Conservation (phyloP, 768 basidiomycete genomes). For the Rhodotorula taiwanensis region DNA sequence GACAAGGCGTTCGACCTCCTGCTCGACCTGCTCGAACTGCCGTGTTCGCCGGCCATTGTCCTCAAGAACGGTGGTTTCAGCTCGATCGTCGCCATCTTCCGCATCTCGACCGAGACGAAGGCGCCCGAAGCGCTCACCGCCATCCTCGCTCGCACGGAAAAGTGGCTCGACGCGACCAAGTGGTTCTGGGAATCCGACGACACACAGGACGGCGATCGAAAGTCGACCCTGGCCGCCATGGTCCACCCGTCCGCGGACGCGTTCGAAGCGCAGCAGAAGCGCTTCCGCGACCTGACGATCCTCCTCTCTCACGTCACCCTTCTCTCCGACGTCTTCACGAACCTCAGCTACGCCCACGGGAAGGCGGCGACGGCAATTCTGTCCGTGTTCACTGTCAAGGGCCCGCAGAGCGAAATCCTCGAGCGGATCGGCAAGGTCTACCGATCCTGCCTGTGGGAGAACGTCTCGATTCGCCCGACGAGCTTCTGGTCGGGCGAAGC, state of each 20-base stretch:
- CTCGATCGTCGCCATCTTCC: slow-evolving; percentile 78
- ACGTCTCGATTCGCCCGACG: slow-evolving; percentile 57
- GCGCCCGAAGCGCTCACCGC: slow-evolving; percentile 66
- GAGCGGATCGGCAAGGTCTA: slow-evolving; percentile 70
- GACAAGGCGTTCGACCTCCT: slow-evolving; percentile 54
- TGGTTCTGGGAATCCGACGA: slow-evolving; percentile 58
- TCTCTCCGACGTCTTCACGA: slow-evolving; percentile 79
- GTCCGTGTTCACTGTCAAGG: slow-evolving; percentile 60
- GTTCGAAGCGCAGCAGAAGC: slow-evolving; percentile 52
- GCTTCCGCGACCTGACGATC: slow-evolving; percentile 66
- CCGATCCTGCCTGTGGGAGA: slow-evolving; percentile 77
- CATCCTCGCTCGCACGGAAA: slow-evolving; percentile 62
- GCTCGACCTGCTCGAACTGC: slow-evolving; percentile 69
- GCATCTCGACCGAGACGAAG: slow-evolving; percentile 81
- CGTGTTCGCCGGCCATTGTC: slow-evolving; percentile 83
- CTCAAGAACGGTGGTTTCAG: slow-evolving; percentile 76
- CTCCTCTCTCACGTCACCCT: slow-evolving; percentile 73
- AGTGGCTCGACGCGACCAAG: slow-evolving; percentile 62
- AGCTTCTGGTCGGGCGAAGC: slow-evolving; percentile 45
- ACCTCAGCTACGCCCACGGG: slow-evolving; percentile 72
- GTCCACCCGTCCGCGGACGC: slow-evolving; percentile 46
- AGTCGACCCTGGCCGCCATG: slow-evolving; percentile 22
- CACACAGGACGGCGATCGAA: slow-evolving; percentile 3
- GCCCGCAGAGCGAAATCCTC: slow-evolving; percentile 56
- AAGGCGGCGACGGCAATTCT: slow-evolving; percentile 67